These are phyloP conservation scores for Hygrophorus pudorinus DNA, from an alignment of 768 basidiomycete genomes.

Conservation along the genomic window DNA sequence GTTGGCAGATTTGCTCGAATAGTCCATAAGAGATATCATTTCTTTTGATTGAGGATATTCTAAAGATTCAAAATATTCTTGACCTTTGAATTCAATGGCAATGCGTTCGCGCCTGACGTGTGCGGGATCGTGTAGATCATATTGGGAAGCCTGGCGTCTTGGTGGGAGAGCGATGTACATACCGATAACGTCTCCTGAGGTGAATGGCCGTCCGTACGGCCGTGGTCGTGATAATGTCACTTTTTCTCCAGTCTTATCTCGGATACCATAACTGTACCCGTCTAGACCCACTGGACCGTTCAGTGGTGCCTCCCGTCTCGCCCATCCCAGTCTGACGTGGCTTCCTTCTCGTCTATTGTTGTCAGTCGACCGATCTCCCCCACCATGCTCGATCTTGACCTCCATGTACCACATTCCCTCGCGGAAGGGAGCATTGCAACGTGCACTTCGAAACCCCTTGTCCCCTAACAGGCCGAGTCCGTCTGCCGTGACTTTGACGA, in stretches of 20 bases:
- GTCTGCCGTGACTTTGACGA: constrained; percentile 70
- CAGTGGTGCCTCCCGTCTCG: constrained; percentile 82
- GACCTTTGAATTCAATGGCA: constrained; percentile 92
- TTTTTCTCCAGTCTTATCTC: constrained; percentile 91
- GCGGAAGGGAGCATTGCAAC: constrained; percentile 82
- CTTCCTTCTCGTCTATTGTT: constrained; percentile 51
- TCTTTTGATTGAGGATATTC: constrained; percentile 88
- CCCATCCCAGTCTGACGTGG: constrained; percentile 89
- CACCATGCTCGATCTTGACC: constrained; percentile 67
- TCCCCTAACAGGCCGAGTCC: constrained; percentile 69
- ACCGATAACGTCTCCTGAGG: constrained; percentile 82
- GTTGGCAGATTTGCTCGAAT: constrained; percentile 47
- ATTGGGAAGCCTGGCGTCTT: constrained; percentile 41
- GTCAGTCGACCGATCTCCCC: constrained; percentile 47
- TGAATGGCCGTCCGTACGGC: constrained; percentile 66
- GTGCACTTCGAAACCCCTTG: constrained; percentile 84
- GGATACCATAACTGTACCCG: constrained; percentile 84
- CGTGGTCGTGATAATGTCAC: constrained; percentile 75
- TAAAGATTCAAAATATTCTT: constrained; percentile 89
- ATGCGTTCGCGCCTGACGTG: constrained; percentile 83
- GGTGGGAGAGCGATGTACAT: constrained; percentile 88
- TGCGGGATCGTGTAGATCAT: constrained; percentile 72
- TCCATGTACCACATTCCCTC: constrained; percentile 96
- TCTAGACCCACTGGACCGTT: constrained; percentile 91
- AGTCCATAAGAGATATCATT: constrained; percentile 84